Conservation (phyloP, 306 rosid genomes). For the Herpetospermum pedunculosum region DNA sequence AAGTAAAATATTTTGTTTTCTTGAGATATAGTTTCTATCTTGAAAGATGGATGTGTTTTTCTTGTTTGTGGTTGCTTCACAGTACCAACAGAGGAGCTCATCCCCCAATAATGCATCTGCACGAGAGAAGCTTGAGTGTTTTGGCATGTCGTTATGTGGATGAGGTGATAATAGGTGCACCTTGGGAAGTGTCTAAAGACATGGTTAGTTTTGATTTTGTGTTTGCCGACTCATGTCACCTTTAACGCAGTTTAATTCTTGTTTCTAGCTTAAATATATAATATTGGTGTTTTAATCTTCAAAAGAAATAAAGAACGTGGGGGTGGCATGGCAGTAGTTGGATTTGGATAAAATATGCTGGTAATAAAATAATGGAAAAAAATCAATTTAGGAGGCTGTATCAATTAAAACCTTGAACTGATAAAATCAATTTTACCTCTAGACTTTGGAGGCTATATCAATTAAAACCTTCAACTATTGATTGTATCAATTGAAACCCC, state of each 20-base stretch:
- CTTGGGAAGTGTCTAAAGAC: slow-evolving; percentile 83
- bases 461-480: too few species aligned
- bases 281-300: neutral
- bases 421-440: too few species aligned
- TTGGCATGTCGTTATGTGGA: slow-evolving; percentile 96
- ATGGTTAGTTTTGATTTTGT: slow-evolving; percentile 41
- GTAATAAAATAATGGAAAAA: neutral
- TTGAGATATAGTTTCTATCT: neutral
- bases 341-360: neutral
- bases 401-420: too few species aligned
- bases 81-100: slow-evolving; percentile 85
- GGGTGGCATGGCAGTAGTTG: neutral
- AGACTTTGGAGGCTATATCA: too few species aligned
- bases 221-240: neutral
- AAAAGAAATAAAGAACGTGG: neutral
- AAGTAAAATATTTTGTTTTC: neutral
- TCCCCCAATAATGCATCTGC: slow-evolving; percentile 97
- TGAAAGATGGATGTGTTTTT: neutral
- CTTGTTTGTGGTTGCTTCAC: slow-evolving; percentile 14
- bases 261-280: neutral
- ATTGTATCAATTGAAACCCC: too few species aligned
- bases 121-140: slow-evolving; percentile 94
- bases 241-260: neutral
- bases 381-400: too few species aligned
- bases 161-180: slow-evolving; percentile 98